Evolutionary conservation across 1,284 basidiomycete species (phyloP), one percentile per base, ranked within the genome.

Genomic region (Phellopilus nigrolimitatus): DNA sequence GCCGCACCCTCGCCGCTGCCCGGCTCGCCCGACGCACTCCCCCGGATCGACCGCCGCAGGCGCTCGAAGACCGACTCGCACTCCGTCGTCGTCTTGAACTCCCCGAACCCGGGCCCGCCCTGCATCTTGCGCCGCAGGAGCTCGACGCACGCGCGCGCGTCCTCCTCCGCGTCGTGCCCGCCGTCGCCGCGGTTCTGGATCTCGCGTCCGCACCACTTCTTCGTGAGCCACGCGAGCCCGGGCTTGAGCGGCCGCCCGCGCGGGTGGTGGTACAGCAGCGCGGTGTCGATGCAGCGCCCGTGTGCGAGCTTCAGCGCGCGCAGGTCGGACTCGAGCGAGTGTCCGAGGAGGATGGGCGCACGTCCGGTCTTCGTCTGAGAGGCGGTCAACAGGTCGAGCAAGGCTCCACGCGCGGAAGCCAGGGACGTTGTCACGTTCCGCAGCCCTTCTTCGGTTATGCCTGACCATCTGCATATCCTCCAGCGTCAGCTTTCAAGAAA

Each of bases 161-260:
- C 94, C 64, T 97, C 93, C 61, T 91, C 87, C 1, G 91, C 90
- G 61, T 95, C 88, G 65, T 97, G 93, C 0, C 94, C 94, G 0
- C 83, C 81, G 28, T 82, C 82, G 0, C 82, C 83, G 0, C 75
- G 71, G 0, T 76, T 79, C 66, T 97, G 94, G 44, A 97, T 97
- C 57, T 91, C 88, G 43, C 84, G 78, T 4, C 78, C 79, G 49
- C 91, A 84, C 90, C 91, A 95, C 64, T 90, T 92, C 62, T 88
- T 87, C 38, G 89, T 88, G 39, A 97, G 78, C 90, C 91, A 97
- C 36, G 92, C 93, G 3, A 97, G 76, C 0, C 88, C 90, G 0
- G 93, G 90, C 69, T 97, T 97, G 59, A 91, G 80, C 0, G 93
- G 91, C 25, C 89, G 79, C 1, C 77, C 91, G 8, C 91, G 82